Conservation (phyloP, 2,329 filamentous ascomycete genomes). For the Simplicillium aogashimaense region DNA sequence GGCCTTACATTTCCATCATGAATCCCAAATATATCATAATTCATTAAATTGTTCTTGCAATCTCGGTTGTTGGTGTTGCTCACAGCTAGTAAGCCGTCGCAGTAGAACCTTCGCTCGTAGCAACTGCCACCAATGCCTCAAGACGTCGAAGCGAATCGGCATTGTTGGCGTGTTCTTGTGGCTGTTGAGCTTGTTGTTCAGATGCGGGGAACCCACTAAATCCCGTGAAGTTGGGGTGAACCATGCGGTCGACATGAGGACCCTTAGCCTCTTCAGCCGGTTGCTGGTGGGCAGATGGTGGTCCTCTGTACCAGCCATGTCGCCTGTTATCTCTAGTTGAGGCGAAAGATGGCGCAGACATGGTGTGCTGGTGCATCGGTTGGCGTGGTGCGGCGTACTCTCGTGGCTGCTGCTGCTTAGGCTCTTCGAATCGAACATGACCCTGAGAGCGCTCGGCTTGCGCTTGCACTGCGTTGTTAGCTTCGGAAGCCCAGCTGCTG, state of each 20-base stretch:
- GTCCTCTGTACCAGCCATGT: conserved; percentile 62
- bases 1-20: too few relatives aligned
- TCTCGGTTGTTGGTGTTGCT: neutral
- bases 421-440: conserved; percentile 44
- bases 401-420: conserved; percentile 18
- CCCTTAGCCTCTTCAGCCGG: conserved; percentile 18
- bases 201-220: conserved; percentile 40
- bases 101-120: conserved; percentile 32
- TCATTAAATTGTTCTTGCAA: neutral
- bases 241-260: conserved; percentile 41
- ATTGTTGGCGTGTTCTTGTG: conserved; percentile 14
- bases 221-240: conserved; percentile 44
- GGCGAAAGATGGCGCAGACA: conserved; percentile 46
- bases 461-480: conserved; percentile 42
- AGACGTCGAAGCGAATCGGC: conserved; percentile 25
- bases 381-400: conserved; percentile 18
- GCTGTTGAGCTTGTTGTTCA: conserved; percentile 13
- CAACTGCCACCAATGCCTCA: conserved; percentile 33
- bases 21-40: neutral
- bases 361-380: conserved; percentile 43
- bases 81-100: conserved; percentile 26
- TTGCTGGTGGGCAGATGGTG: conserved; percentile 27
- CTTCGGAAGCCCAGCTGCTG: conserved; percentile 46
- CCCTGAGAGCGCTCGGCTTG: conserved; percentile 39
- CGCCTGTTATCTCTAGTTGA: conserved; percentile 53